Evolutionary conservation across 2,329 filamentous ascomycete species (phyloP).

Genomic region (Aureobasidium melanogenum): DNA sequence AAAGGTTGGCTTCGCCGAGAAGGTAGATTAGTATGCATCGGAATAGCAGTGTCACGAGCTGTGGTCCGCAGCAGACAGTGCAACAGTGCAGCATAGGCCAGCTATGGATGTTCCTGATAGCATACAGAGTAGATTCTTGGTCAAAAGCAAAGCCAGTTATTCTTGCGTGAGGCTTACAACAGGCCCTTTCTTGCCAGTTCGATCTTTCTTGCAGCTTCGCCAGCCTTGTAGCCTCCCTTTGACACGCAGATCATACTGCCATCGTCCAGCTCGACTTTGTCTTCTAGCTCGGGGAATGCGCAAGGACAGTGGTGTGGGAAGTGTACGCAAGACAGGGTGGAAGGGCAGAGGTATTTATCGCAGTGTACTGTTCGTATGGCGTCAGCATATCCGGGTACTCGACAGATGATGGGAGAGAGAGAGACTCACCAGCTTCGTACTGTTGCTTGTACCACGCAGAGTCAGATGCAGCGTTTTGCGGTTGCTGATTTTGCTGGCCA

Average conservation of each 20-base stretch:
- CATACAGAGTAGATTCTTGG: background rate
- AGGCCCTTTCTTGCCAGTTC: slow-evolving; percentile 72
- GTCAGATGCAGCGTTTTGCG: slow-evolving; percentile 78
- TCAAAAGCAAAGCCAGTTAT: background rate
- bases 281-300: slow-evolving; percentile 57
- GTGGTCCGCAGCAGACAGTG: background rate
- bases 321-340: slow-evolving; percentile 88
- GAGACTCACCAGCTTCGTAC: slow-evolving; percentile 54
- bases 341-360: slow-evolving; percentile 88
- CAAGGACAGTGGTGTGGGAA: slow-evolving; percentile 97
- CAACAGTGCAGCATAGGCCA: background rate
- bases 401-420: background rate
- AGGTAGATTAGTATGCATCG: background rate
- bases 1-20: slow-evolving; percentile 27
- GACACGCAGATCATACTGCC: slow-evolving; percentile 66
- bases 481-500: slow-evolving; percentile 47
- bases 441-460: slow-evolving; percentile 66
- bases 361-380: slow-evolving; percentile 55
- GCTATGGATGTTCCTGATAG: background rate
- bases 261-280: slow-evolving; percentile 62
- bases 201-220: slow-evolving; percentile 65
- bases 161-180: slow-evolving; percentile 39
- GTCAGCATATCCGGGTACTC: background rate
- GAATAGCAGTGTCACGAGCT: background rate
- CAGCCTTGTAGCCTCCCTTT: slow-evolving; percentile 64